Conservation (phyloP, 805 yeast species). For the Zygosaccharomyces gambellarensis region DNA sequence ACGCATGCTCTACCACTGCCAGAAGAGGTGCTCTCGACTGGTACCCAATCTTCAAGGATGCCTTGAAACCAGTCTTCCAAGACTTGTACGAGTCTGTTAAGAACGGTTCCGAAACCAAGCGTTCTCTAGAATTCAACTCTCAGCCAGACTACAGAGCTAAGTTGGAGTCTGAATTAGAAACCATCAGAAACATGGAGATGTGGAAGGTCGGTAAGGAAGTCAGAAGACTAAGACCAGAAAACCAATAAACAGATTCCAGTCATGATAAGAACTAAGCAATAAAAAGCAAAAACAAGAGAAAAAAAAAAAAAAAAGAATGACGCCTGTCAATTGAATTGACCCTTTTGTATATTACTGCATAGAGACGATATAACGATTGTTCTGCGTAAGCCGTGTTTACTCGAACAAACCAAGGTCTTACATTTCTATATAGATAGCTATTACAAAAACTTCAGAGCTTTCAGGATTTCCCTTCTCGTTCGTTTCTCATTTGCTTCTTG, state of each 20-base stretch:
- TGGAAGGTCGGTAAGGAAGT: slow-evolving; percentile 99
- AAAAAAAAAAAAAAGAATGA: slow-evolving; percentile 1
- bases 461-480: not conserved
- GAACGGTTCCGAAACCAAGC: slow-evolving; percentile 95
- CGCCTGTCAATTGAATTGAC: slow-evolving; percentile 32
- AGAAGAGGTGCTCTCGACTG: slow-evolving; percentile 99
- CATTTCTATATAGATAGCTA: too few species aligned
- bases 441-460: not conserved
- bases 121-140: slow-evolving; percentile 98
- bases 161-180: slow-evolving; percentile 87
- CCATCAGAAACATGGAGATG: slow-evolving; percentile 97
- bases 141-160: slow-evolving; percentile 96
- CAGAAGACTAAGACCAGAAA: slow-evolving; percentile 99
- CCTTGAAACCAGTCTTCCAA: slow-evolving; percentile 96
- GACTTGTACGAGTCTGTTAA: slow-evolving; percentile 91
- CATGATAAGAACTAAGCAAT: not conserved
- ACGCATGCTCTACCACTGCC: slow-evolving; percentile 99
- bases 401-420: slow-evolving; percentile 3
- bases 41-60: slow-evolving; percentile 99
- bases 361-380: slow-evolving; percentile 6
- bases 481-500: not conserved
- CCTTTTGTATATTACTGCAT: slow-evolving; percentile 18
- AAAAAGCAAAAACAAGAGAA: not conserved
- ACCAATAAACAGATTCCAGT: slow-evolving; percentile 52
- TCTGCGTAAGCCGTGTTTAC: slow-evolving; percentile 4